Conservation (phyloP, 441 rosid genomes). For the Populus tomentosa region DNA sequence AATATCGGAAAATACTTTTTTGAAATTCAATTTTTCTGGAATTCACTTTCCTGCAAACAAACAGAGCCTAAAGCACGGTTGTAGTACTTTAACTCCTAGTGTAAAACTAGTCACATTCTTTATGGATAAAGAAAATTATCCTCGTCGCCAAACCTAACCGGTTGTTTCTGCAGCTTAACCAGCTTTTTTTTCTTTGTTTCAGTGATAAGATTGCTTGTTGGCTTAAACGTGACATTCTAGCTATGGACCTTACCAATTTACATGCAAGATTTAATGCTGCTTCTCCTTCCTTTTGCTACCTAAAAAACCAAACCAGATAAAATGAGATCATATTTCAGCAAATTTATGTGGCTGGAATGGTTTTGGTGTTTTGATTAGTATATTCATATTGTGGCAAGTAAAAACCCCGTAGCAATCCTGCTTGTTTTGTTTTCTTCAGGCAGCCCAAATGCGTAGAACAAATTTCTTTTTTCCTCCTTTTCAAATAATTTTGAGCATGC, state of each 20-base stretch:
- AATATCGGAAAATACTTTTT: too few species aligned
- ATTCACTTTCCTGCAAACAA: too few species aligned
- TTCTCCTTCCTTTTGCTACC: background rate
- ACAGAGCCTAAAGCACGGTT: background rate
- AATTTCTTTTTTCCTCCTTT: background rate
- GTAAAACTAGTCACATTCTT: background rate
- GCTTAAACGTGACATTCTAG: background rate
- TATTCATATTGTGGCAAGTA: background rate
- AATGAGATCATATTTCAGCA: too few species aligned
- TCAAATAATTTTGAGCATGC: background rate
- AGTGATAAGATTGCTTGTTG: background rate
- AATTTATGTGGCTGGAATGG: too few species aligned
- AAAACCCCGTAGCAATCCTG: background rate
- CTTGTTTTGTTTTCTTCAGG: background rate
- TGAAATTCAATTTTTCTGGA: too few species aligned
- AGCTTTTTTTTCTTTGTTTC: background rate
- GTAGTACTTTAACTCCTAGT: background rate
- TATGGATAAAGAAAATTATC: background rate
- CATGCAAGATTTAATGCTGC: background rate
- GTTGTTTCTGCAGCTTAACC: background rate
- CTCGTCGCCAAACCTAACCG: background rate
- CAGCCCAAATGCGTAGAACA: background rate
- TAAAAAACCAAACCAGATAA: background rate
- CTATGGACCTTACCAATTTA: background rate
- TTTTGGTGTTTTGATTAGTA: background rate